Conservation (phyloP, 352 stramenopile genomes). For the Peronospora belbahrii region DNA sequence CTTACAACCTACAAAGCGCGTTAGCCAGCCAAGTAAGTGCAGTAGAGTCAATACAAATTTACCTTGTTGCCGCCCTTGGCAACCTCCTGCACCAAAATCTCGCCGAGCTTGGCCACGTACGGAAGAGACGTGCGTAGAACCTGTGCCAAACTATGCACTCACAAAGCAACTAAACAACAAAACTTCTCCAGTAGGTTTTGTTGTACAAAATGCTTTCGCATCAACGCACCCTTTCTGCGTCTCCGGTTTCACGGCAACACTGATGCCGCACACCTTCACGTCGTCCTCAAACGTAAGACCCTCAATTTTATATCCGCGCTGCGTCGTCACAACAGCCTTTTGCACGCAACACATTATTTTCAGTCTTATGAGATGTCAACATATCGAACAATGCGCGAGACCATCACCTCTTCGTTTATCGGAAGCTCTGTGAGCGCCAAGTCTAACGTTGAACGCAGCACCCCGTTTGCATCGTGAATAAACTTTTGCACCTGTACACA, state of each 20-base stretch:
- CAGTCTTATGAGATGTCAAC: not conserved
- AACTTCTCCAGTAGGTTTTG: not conserved
- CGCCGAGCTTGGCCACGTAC: constrained; percentile 55
- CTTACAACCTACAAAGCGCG: constrained; percentile 31
- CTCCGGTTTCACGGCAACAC: constrained; percentile 38
- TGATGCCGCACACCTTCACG: constrained; percentile 71
- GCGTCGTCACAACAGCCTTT: constrained; percentile 69
- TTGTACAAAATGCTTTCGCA: not conserved
- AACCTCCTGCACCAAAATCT: constrained; percentile 46
- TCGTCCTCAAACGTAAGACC: constrained; percentile 69
- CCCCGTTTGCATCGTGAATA: constrained; percentile 59
- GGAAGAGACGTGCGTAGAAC: constrained; percentile 51
- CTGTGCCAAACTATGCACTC: constrained; percentile 31
- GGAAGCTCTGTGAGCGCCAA: constrained; percentile 70
- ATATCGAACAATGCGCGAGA: not conserved
- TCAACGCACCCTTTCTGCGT: constrained; percentile 38
- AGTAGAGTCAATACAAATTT: not conserved
- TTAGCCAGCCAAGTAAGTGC: not conserved
- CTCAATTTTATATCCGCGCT: constrained; percentile 60
- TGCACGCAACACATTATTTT: not conserved
- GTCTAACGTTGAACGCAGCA: constrained; percentile 62
- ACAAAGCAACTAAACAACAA: constrained; percentile 2
- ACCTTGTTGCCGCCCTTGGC: constrained; percentile 42
- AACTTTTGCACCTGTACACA: constrained; percentile 43
- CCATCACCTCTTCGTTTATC: constrained; percentile 64